Base-by-base conservation (phyloP, 1,284 basidiomycete species). In the Polyporus tsugae region DNA sequence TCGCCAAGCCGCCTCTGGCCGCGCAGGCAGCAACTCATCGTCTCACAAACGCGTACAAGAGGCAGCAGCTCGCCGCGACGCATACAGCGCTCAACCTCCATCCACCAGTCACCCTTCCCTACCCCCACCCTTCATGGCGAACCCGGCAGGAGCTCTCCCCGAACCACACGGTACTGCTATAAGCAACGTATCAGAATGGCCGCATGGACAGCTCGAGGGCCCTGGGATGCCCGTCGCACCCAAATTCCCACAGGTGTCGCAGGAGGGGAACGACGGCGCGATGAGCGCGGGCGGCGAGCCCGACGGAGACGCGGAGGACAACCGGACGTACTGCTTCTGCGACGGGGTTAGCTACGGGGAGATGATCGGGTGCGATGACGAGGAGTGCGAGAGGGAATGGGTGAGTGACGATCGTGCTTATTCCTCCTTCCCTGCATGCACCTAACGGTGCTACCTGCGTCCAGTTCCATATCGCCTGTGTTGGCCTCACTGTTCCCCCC, bases 281-380 rank as follows among this genome's bases (percentile, higher is more conserved):
- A 71, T 72, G 9, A 39, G 36, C 38, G 80, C 75, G 4, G 77
- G 65, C 7, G 80, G 76, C 0, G 82, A 87, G 25, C 86, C 82
- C 13, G 81, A 86, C 29, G 88, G 82, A 17, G 88, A 88, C 62
- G 89, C 84, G 25, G 94, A 95, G 67, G 91, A 94, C 72, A 86
- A 88, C 67, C 89, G 85, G 73, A 86, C 87, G 25, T 99, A 99
- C 80, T 99, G 97, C 80, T 89, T 92, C 82, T 99, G 97, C 79
- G 87, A 95, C 71, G 87, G 92, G 33, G 86, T 92, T 66, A 95
- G 94, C 77, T 97, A 93, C 76, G 96, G 97, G 38, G 94, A 97
- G 81, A 99, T 99, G 97, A 96, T 99, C 75, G 97, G 91, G 3
- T 99, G 97, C 79, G 97, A 99, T 80, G 93, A 93, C 74, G 84